Base-by-base conservation (phyloP, 257 asterid genomes). In the Thymus mandschuricus region DNA sequence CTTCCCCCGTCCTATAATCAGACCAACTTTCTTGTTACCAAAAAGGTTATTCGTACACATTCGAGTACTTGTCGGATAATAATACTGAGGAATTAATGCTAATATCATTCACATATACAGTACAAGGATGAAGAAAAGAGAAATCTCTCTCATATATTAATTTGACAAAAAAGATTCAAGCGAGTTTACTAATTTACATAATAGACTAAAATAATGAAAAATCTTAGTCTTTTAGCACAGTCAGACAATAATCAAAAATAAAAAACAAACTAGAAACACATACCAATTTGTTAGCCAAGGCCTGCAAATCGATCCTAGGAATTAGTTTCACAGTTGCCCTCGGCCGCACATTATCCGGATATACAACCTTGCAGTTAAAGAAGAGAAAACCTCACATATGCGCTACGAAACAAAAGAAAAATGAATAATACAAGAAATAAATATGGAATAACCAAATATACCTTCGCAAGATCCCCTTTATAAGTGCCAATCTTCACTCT, bases 391-490 rank as follows among this genome's bases (percentile, higher is more conserved):
- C 8, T 9, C 12, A 79, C 55, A 71, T 10, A 34, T 29, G 50
- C 34, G 62, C 52, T 65, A 57, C 29, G 56, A 31, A 21, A 48
- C 52, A 38, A 48, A 56, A 4, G 4, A 69, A 4, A 8, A 41
- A 35, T 29, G 27, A 46, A 35, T 30, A 2, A 34, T 40, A 72
- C 51, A 34, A 34, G 64, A 41, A 34, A 66, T 7, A 33, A 52
- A 68, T 43, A 34, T 11, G 6, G 33, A 52, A 70, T 43, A 34
- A 63, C 1, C 51, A 49, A 40, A 54, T 12, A 44, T 74, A 91
- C 97, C 92, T 89, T 85, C 0, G 96, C 98, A 69, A 94, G 96
- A 80, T 91, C 98, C 52, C 97, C 96, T 79, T 93, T 93, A 75
- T 93, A 93, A 58, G 88, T 85, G 68, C 96, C 96, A 31, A 76